Evolutionary conservation across 2,329 filamentous ascomycete species (phyloP), one percentile per base, ranked within the genome.

Genomic region (Alternaria angustiovoidea): DNA sequence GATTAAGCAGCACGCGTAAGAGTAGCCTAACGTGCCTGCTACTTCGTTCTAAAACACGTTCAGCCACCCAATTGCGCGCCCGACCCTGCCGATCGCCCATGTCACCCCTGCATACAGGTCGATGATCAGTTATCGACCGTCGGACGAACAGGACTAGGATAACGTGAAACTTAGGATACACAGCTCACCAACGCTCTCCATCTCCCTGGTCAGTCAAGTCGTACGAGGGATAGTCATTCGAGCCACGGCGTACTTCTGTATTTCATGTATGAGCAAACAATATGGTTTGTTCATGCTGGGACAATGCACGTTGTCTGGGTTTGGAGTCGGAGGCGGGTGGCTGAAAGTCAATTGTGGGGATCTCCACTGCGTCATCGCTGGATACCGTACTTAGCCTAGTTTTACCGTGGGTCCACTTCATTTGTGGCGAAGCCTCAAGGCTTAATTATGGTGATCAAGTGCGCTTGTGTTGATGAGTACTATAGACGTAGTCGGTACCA

Each of bases 51-150:
- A 22, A 26, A 41, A 41, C 22, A 14, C 22, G 24, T 62, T 57
- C 46, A 60, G 48, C 59, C 59, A 57, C 42, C 59, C 59, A 65
- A 65, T 62, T 49, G 56, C 44, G 52, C 36, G 30, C 46, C 34
- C 46, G 14, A 44, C 62, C 56, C 59, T 65, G 62, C 62, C 54
- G 62, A 62, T 65, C 59, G 36, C n/a, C 7, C 18, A 42, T 38
- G 32, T 30, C 20, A 62, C 48, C 62, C 59, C 53, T 65, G 59
- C 52, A 48, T 51, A 36, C 5, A 20, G 36, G 32, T 24, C 22
- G 20, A 34, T 36, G 30, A 49, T 49, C 30, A 34, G 14, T 8
- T 38, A 7, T 42, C 12, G 20, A 42, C 11, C 30, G 28, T 30
- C 28, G 28, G 28, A 30, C 11, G 28, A 20, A 36, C 46, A 28